Percentiles rank a stretch among this genome's conserved stretches.
Evolutionary conservation across 331 rosid genomes (phyloP).

Genomic region (Malus hybrid): DNA sequence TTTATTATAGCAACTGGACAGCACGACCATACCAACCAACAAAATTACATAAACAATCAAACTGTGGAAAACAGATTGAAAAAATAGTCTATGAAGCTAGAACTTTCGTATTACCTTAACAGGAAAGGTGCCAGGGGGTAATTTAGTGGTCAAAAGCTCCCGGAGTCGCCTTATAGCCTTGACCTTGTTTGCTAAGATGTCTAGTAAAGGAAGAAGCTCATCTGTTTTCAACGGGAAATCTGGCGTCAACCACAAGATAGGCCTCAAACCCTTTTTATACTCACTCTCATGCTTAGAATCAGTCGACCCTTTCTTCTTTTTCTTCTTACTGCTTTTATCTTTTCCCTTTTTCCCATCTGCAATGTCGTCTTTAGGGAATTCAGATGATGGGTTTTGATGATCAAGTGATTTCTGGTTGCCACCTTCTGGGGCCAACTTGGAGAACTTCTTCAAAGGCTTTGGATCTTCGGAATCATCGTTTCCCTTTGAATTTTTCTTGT

Average conservation of each 20-base stretch:
- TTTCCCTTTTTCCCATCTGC: slow-evolving; percentile 74
- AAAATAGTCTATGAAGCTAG: background rate
- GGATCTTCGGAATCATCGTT: slow-evolving; percentile 73
- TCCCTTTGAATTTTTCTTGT: slow-evolving; percentile 62
- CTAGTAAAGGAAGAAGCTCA: slow-evolving; percentile 92
- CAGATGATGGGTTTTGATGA: slow-evolving; percentile 68
- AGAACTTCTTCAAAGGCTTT: slow-evolving; percentile 61
- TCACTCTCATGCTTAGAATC: slow-evolving; percentile 90
- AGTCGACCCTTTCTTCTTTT: slow-evolving; percentile 68
- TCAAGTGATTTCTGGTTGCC: slow-evolving; percentile 61
- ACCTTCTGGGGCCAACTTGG: slow-evolving; percentile 67
- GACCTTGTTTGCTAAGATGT: slow-evolving; percentile 92
- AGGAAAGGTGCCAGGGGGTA: slow-evolving; percentile 91
- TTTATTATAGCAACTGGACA: background rate
- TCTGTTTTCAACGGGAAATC: slow-evolving; percentile 96
- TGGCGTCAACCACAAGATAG: slow-evolving; percentile 97
- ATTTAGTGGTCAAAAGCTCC: slow-evolving; percentile 97
- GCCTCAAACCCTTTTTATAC: slow-evolving; percentile 96
- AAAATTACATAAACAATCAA: background rate
- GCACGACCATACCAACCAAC: background rate
- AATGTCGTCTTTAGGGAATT: slow-evolving; percentile 50
- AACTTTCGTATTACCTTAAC: slow-evolving; percentile 57
- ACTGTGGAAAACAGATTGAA: background rate
- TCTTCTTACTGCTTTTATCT: slow-evolving; percentile 71
- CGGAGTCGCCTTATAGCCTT: slow-evolving; percentile 93